These are phyloP conservation scores for Desmodesmus armatus DNA, from an alignment of 139 green algal species.

Conservation along the genomic window DNA sequence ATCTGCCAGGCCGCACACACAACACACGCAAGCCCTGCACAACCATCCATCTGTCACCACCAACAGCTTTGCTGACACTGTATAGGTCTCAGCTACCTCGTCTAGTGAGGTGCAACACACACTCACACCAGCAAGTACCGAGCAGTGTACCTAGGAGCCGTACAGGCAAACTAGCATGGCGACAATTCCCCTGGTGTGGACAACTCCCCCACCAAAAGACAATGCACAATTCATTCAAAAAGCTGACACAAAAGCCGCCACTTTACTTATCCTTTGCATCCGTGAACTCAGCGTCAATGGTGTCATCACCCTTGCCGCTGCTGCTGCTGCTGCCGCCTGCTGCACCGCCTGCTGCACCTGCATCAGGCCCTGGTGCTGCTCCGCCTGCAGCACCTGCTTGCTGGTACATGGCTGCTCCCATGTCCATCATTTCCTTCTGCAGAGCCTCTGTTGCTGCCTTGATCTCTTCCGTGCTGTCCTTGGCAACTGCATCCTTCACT, in stretches of 20 bases:
- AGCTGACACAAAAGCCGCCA: not conserved
- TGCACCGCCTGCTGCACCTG: constrained; percentile 44
- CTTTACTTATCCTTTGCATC: constrained; percentile 64
- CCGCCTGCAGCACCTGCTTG: constrained; percentile 45
- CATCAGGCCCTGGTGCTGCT: constrained; percentile 38
- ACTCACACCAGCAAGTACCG: not conserved
- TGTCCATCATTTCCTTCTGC: constrained; percentile 93
- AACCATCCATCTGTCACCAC: too few species aligned
- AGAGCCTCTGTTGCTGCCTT: constrained; percentile 92
- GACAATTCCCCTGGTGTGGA: too few species aligned
- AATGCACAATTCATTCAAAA: not conserved
- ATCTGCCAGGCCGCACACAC: not conserved
- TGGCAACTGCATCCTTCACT: constrained; percentile 74
- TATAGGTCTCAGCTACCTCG: not conserved
- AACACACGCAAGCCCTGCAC: too few species aligned
- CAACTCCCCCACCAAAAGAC: not conserved
- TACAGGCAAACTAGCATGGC: too few species aligned
- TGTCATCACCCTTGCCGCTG: constrained; percentile 70
- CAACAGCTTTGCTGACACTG: too few species aligned
- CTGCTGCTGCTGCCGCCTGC: constrained; percentile 47
- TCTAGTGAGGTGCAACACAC: not conserved
- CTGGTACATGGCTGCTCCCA: constrained; percentile 93
- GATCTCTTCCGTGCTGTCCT: constrained; percentile 84
- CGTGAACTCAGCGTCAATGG: constrained; percentile 97
- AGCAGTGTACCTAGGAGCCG: too few species aligned